Evolutionary conservation across 768 basidiomycete species (phyloP), one percentile per base, ranked within the genome.

Genomic region (Suillus spraguei): DNA sequence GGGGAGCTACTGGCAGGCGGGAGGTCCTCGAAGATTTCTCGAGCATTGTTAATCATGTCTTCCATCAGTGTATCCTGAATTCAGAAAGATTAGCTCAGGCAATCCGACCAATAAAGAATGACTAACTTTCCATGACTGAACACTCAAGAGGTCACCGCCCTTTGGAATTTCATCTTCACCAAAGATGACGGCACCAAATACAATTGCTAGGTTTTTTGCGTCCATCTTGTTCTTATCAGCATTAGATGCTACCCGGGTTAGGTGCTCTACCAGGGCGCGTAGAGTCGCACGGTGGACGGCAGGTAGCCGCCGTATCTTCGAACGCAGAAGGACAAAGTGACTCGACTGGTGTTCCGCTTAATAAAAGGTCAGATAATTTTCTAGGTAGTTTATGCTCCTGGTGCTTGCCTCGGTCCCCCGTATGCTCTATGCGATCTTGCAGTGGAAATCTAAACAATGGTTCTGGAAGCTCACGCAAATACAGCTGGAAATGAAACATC

Each of bases 191-290:
- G 87, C 82, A 22, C 91, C 90, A 77, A 97, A 96, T 4, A 95
- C 89, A 54, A 97, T 95, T 4, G 94, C 92, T 28, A 97, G 79
- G 71, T 97, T 97, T 80, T 90, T 94, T 4, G 89, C 81, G 69
- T 95, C 95, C 95, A 97, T 97, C 76, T 96, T 97, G 72, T 96
- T 97, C 72, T 84, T 87, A 33, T 89, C 87, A 24, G 82, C 81
- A 41, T 81, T 80, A 5, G 87, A 78, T 3, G 87, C 84, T 16
- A 97, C 87, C 16, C 89, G 83, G 3, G 88, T 80, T 20, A 97
- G 84, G 74, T 97, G 95, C 66, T 96, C 95, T 22, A 96, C 75
- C 33, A 96, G 71, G 10, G 88, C 85, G 67, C 86, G 91, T 64
- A 97, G 82, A 0, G 93, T 93, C 7, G 90, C 89, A 68, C 94